phyloP scores from a whole-genome alignment of 805 yeast species.

The Cyberlindnera euphorbiiphila region DNA sequence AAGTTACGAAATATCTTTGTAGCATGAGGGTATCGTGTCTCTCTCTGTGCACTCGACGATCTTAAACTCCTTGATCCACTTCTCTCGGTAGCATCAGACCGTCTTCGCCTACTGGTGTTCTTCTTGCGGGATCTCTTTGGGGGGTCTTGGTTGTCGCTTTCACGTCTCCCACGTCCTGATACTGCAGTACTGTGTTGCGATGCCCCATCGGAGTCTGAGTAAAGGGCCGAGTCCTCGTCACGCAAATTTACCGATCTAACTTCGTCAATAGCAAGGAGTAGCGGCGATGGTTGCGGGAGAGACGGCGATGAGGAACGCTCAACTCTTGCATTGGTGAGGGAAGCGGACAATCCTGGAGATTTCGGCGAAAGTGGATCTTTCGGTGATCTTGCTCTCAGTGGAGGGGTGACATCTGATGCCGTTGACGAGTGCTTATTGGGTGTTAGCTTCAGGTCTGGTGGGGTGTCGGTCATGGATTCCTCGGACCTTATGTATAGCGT shows the following conservation, averaged over 20 bases:
- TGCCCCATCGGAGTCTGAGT: constrained; percentile 31
- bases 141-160: neutral
- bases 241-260: constrained; percentile 28
- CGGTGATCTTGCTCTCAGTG: constrained; percentile 2
- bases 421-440: neutral
- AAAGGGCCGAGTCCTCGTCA: constrained; percentile 29
- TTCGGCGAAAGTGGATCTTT: neutral
- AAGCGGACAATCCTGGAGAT: constrained; percentile 3
- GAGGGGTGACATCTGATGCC: neutral
- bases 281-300: constrained; percentile 23
- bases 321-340: constrained; percentile 1
- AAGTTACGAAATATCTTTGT: constrained; percentile 79
- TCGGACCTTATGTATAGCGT: no score
- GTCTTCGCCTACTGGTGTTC: constrained; percentile 19
- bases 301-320: constrained; percentile 9
- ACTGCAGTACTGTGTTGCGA: constrained; percentile 20
- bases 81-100: constrained; percentile 26
- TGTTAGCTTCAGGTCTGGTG: neutral
- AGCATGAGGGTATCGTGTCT: constrained; percentile 39
- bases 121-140: constrained; percentile 5
- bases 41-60: constrained; percentile 24
- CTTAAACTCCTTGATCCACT: constrained; percentile 21
- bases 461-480: no score
- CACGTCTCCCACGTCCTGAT: constrained; percentile 6
- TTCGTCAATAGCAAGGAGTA: constrained; percentile 21